Base-by-base conservation (phyloP, 768 basidiomycete genomes). In the Mycena venus region DNA sequence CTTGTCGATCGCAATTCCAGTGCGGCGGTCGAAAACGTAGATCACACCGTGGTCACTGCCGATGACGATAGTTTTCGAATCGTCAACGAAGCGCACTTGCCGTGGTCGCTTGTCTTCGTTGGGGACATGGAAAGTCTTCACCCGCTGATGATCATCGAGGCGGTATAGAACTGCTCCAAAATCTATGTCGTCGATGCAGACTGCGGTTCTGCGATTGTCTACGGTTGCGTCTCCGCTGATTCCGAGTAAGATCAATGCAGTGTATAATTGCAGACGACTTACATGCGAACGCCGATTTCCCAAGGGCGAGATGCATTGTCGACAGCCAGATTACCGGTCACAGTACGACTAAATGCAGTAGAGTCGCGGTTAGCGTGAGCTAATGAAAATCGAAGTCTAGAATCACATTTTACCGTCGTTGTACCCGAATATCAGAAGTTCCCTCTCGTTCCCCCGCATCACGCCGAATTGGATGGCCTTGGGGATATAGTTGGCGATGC, bases 11-110 rank as follows among this genome's bases (percentile, higher is more conserved):
- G 58, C 10, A 12, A 36, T 38, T 8, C 76, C 69, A 40, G 17
- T 77, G 25, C 69, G 42, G 32, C 68, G 61, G 27, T 77, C 65
- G n/a, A 74, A 74, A n/a, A 75, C n/a, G 38, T 75, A 77, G 3
- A 75, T 63, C 4, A 62, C 32, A 14, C 74, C 74, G 42, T 77
- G 76, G 59, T 77, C 76, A 61, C 73, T 74, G 17, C 68, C 69
- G 23, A 63, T 64, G 23, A 77, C 44, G 38, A 77, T 64, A 4
- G 36, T 27, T 17, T 40, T 40, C 36, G 40, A 60, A 53, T 68
- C 70, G 15, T 77, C 70, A 15, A 21, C 65, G 40, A 74, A 72
- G 21, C 56, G 36, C 27, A 77, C 70, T 34, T 75, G 68, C 21
- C 73, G 61, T 34, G 73, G 58, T 31, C 55, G 67, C 27, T 36